phyloP scores from a whole-genome alignment of 2,329 filamentous ascomycete species.

The Fusarium sterilihyphosum region DNA sequence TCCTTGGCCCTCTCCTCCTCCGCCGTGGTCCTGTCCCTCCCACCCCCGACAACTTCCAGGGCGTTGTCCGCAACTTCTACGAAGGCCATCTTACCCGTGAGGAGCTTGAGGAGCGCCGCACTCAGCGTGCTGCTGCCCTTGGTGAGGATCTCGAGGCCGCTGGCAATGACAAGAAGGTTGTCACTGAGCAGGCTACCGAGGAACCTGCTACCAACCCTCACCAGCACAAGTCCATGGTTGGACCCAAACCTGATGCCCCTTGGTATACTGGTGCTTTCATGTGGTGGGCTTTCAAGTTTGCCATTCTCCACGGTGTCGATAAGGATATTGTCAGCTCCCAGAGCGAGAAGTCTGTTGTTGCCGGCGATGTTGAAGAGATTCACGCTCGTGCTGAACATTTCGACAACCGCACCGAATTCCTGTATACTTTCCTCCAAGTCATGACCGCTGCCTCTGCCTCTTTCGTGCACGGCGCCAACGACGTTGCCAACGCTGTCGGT shows the following conservation, averaged over 20 bases:
- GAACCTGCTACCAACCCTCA: constrained; percentile 60
- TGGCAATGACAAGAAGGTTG: constrained; percentile 42
- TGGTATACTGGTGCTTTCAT: constrained; percentile 56
- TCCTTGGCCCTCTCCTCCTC: constrained; percentile 63
- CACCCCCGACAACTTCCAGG: constrained; percentile 54
- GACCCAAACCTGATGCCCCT: constrained; percentile 53
- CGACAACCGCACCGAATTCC: constrained; percentile 69
- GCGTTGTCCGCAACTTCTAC: constrained; percentile 64
- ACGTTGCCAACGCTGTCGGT: constrained; percentile 70
- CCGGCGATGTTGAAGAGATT: constrained; percentile 63
- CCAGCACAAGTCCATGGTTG: constrained; percentile 47
- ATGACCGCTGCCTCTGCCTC: constrained; percentile 70
- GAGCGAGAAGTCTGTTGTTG: constrained; percentile 54
- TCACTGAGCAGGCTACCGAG: constrained; percentile 60
- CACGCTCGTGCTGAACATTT: constrained; percentile 67
- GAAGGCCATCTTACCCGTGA: constrained; percentile 64
- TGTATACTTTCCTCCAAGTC: constrained; percentile 69
- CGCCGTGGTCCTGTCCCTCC: constrained; percentile 50
- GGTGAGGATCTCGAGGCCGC: constrained; percentile 39
- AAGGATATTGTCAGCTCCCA: constrained; percentile 53
- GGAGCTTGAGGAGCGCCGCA: constrained; percentile 57
- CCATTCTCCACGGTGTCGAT: constrained; percentile 59
- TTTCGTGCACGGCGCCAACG: constrained; percentile 74
- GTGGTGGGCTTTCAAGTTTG: constrained; percentile 57
- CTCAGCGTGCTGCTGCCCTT: constrained; percentile 33